Base-by-base conservation (phyloP, 2,329 filamentous ascomycete genomes). In the Niveomyces coronatus region DNA sequence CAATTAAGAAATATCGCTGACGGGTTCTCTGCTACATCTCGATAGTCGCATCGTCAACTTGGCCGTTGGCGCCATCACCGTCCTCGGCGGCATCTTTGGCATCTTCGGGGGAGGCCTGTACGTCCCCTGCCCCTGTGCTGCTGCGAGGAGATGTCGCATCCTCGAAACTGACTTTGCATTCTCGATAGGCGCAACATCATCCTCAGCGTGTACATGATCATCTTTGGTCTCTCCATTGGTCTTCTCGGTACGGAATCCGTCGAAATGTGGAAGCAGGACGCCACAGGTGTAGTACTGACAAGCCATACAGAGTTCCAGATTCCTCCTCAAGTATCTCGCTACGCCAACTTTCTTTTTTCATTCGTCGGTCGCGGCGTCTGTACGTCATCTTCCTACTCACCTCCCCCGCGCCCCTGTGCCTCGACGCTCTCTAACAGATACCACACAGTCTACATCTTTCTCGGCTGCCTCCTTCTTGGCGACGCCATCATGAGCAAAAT, bases 301-400 rank as follows among this genome's bases (percentile, higher is more conserved):
- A 24, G 9, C 26, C 24, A 17, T 9, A 24, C 52, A 71, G 91
- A 98, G 64, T 94, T 96, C 68, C 83, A 94, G 63, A 89, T 95
- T 51, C 89, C 91, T 35, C 85, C 88, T 43, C 88, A 94, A 60
- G 73, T 94, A 39, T 82, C 87, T 42, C 82, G 86, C 65, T 94
- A 96, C 68, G 89, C 87, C 39, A 94, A 86, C 9, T 98, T 98
- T 71, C 80, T 96, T 63, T 96, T 96, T 71, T 94, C 85, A 41
- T 96, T 98, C 72, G 67, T 96, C 50, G 91, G 91, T 45, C 87
- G 91, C 57, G 91, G 91, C 63, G 71, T 86, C 59, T 96, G 88
- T 94, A 77, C 65, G 86, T 79, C 13, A 26, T 26, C 16, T 26
- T 14, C 13, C 9, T n/a, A 10, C 13, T n/a, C n/a, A n/a, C n/a